Percentiles rank a stretch among this genome's conserved stretches.
These are phyloP conservation scores for Penicillium sp. DNA, from an alignment of 2,329 filamentous ascomycete species.

Conservation along the genomic window DNA sequence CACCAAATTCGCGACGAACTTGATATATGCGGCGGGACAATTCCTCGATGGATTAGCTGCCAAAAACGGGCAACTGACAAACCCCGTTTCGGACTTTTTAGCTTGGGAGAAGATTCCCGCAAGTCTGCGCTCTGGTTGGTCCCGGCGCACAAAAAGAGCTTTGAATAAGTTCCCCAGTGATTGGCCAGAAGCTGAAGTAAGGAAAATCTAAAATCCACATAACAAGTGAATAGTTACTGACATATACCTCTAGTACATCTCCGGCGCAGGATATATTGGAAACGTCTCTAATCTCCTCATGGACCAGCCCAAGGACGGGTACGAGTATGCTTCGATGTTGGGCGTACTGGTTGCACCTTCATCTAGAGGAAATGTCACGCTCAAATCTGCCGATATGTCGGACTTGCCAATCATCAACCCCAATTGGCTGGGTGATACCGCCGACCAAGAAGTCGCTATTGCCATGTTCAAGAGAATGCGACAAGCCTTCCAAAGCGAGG, in stretches of 20 bases:
- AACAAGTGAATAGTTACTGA: not conserved
- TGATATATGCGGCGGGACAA: conserved; percentile 16
- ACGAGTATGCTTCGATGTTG: conserved; percentile 29
- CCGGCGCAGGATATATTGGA: conserved; percentile 26
- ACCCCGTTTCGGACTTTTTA: conserved; percentile 28
- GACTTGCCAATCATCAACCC: conserved; percentile 48
- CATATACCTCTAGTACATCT: conserved; percentile 25
- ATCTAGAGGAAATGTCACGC: conserved; percentile 49
- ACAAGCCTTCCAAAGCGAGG: conserved; percentile 32
- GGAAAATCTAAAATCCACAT: not conserved
- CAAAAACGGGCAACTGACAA: conserved; percentile 29
- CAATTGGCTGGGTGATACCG: conserved; percentile 47
- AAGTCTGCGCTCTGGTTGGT: conserved; percentile 14
- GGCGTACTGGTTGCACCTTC: conserved; percentile 34
- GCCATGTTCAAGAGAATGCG: conserved; percentile 47
- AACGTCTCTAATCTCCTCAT: conserved; percentile 27
- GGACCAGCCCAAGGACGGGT: conserved; percentile 23
- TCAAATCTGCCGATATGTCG: conserved; percentile 31
- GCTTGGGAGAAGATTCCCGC: conserved; percentile 37
- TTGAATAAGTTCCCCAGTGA: conserved; percentile 33
- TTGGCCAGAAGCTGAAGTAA: conserved; percentile 42
- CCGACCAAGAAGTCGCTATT: conserved; percentile 49
- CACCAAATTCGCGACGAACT: conserved; percentile 17
- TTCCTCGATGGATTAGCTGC: conserved; percentile 13
- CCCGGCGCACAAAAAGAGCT: conserved; percentile 3